phyloP scores from a whole-genome alignment of 1,284 basidiomycete genomes.

The Rugosomyces carneus region DNA sequence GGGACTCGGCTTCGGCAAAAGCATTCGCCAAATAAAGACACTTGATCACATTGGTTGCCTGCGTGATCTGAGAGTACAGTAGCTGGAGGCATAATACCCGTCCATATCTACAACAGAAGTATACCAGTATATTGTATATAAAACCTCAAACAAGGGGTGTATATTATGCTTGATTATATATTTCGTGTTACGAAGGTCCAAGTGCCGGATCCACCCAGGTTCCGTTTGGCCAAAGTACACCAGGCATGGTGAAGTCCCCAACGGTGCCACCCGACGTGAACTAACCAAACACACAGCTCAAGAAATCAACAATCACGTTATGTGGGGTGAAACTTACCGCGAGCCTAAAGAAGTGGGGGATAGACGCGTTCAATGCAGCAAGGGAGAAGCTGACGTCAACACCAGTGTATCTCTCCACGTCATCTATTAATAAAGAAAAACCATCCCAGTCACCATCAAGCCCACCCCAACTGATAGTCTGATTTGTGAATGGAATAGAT shows the following conservation, averaged over 20 bases:
- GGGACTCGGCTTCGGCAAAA: constrained; percentile 8
- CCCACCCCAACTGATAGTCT: constrained; percentile 58
- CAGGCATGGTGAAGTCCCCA: constrained; percentile 82
- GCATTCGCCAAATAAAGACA: not conserved
- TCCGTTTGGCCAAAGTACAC: constrained; percentile 72
- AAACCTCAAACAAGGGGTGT: not conserved
- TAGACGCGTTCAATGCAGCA: constrained; percentile 47
- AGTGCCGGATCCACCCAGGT: constrained; percentile 71
- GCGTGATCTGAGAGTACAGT: too few relatives aligned
- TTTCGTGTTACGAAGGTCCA: constrained; percentile 50
- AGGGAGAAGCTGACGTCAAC: constrained; percentile 61
- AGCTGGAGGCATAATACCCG: too few relatives aligned
- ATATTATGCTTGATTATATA: too few relatives aligned
- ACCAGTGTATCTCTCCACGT: constrained; percentile 75
- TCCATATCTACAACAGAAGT: not conserved
- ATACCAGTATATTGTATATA: not conserved
- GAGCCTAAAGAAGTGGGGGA: constrained; percentile 81
- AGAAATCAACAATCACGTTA: not conserved
- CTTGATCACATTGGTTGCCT: too few relatives aligned
- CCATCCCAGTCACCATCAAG: constrained; percentile 68
- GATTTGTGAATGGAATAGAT: constrained; percentile 47
- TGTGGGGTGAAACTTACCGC: constrained; percentile 49
- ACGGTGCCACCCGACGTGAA: constrained; percentile 43
- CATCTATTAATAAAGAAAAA: constrained; percentile 77
- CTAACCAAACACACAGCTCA: constrained; percentile 28